These are phyloP conservation scores for Oryza longistaminata DNA, from an alignment of 176 grass and related monocot genomes.

Conservation along the genomic window DNA sequence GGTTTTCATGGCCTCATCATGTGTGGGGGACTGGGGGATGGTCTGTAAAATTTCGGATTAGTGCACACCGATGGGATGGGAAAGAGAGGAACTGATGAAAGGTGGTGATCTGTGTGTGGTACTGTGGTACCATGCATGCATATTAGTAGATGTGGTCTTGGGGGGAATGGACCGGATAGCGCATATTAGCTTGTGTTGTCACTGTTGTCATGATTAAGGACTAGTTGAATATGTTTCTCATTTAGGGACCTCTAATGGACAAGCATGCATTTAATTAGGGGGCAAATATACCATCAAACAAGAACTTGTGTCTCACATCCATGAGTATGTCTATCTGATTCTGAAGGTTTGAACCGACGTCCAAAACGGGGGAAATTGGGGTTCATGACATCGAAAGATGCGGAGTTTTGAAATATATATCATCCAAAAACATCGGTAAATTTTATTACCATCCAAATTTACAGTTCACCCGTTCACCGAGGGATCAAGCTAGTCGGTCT, in stretches of 20 bases:
- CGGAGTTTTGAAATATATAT: too few relatives aligned
- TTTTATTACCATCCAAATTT: too few relatives aligned
- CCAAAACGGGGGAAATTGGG: not conserved
- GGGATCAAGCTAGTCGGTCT: too few relatives aligned
- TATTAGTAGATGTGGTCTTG: not conserved
- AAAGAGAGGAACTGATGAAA: not conserved
- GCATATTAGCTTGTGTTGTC: constrained; percentile 7
- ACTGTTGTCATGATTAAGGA: constrained; percentile 37
- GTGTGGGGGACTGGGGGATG: constrained; percentile 4
- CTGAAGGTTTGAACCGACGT: not conserved
- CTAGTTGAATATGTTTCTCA: constrained; percentile 23
- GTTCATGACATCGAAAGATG: too few relatives aligned
- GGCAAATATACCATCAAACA: constrained; percentile 33
- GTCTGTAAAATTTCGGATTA: not conserved
- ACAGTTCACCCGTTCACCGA: too few relatives aligned
- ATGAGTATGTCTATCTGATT: not conserved
- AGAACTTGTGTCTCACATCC: not conserved
- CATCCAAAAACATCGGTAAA: too few relatives aligned
- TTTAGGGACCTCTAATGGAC: constrained; percentile 16
- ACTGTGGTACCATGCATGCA: not conserved
- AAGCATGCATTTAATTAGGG: not conserved
- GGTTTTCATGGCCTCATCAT: constrained; percentile 48
- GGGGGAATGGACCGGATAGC: not conserved
- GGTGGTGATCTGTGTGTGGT: not conserved
- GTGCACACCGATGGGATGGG: not conserved